Conservation (phyloP, 192 early-diverging fungal genomes). For the Dimargaris xerosporica region DNA sequence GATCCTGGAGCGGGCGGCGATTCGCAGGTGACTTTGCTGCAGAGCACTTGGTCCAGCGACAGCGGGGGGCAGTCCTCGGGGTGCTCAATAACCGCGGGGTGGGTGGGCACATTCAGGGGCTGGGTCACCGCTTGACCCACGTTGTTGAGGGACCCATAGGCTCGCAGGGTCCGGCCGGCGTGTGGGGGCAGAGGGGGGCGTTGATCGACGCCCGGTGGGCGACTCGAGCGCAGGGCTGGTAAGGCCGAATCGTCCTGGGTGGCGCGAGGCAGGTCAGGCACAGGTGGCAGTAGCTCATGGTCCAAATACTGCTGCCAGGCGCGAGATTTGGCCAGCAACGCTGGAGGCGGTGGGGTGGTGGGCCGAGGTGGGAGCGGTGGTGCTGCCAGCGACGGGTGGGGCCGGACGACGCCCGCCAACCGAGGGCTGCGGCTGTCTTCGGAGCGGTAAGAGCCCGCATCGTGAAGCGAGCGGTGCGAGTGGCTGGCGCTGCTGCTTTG, state of each 20-base stretch:
- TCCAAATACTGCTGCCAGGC: too few species aligned
- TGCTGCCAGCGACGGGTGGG: too few species aligned
- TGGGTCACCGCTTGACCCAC: not conserved
- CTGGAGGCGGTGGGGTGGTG: not conserved
- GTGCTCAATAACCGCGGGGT: too few species aligned
- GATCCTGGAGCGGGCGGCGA: too few species aligned
- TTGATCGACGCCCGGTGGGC: too few species aligned
- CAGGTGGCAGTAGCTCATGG: not conserved
- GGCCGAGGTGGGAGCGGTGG: not conserved
- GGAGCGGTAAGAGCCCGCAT: too few species aligned
- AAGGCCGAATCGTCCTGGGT: not conserved
- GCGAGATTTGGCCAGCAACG: not conserved
- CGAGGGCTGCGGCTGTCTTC: too few species aligned
- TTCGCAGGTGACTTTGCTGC: too few species aligned
- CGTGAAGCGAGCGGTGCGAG: too few species aligned
- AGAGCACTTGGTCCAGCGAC: conserved; percentile 4
- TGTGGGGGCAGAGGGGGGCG: not conserved
- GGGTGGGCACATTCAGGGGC: too few species aligned
- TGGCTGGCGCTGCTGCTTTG: too few species aligned
- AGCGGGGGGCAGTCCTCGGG: not conserved
- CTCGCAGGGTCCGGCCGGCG: not conserved
- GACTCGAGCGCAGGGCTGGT: not conserved
- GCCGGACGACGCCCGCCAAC: too few species aligned
- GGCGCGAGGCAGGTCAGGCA: not conserved
- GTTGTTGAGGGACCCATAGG: conserved; percentile 10